Evolutionary conservation across 169 alveolate species (phyloP).

Genomic region (Eimeria acervulina): DNA sequence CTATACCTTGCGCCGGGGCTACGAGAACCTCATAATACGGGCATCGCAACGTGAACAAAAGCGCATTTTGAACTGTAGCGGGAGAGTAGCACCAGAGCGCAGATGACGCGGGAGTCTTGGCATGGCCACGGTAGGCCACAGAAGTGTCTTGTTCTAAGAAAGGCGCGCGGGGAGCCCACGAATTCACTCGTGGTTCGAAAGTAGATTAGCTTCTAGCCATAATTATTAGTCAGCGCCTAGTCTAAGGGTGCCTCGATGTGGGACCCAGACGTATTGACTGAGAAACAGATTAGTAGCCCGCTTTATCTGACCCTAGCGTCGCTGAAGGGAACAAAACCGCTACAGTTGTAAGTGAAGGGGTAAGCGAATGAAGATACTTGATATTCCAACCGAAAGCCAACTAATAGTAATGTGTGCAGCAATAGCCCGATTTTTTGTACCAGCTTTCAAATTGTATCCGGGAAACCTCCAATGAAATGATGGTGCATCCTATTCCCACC

Average conservation of each 20-base stretch:
- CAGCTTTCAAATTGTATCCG: neutral
- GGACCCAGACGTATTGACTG: neutral
- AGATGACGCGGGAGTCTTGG: neutral
- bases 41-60: neutral
- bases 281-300: neutral
- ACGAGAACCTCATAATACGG: neutral
- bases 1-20: neutral
- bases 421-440: neutral
- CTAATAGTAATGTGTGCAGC: no score
- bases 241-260: neutral
- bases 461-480: neutral
- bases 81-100: neutral
- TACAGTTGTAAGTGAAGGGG: neutral
- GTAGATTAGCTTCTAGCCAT: neutral
- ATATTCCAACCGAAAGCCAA: no score
- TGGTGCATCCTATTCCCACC: neutral
- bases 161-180: neutral
- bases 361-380: neutral
- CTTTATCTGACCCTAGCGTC: neutral
- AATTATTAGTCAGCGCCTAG: neutral
- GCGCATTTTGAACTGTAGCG: neutral
- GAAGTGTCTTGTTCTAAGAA: neutral
- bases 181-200: neutral
- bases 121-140: neutral
- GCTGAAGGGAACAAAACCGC: neutral